Conservation (phyloP, 2,329 filamentous ascomycete species). For the Scedosporium minutisporum region DNA sequence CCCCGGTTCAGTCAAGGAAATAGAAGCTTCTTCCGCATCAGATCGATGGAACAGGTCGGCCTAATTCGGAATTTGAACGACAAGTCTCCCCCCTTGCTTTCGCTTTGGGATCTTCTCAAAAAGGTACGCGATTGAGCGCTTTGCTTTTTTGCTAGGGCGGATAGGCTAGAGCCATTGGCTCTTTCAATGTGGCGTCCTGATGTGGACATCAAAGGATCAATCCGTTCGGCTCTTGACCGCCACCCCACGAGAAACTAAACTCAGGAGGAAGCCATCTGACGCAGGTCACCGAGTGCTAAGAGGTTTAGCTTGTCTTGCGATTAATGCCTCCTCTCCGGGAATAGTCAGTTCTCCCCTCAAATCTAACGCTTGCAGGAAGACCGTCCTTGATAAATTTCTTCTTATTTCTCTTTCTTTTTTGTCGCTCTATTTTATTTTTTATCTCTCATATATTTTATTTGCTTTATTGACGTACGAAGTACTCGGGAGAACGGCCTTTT, state of each 20-base stretch:
- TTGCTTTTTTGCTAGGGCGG: no score
- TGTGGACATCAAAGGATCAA: neutral
- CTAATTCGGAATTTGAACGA: neutral
- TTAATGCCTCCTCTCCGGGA: neutral
- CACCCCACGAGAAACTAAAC: neutral
- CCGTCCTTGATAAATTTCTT: no score
- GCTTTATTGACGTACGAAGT: no score
- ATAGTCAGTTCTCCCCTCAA: no score
- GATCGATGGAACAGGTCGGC: neutral
- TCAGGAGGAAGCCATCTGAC: neutral
- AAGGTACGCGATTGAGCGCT: no score
- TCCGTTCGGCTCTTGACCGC: neutral
- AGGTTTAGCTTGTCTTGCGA: neutral
- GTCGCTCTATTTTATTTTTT: no score
- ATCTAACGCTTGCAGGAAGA: no score
- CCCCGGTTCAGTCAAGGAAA: neutral
- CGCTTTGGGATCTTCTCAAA: neutral
- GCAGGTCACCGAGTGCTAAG: no score
- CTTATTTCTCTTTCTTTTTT: no score
- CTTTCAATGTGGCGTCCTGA: neutral
- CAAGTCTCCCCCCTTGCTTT: neutral
- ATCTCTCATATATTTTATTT: no score
- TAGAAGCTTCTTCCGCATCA: conserved; percentile 6
- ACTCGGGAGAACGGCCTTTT: neutral
- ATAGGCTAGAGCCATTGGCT: neutral